Evolutionary conservation across 495 filamentous ascomycete species (phyloP).

Genomic region (Talaromyces wortmannii): DNA sequence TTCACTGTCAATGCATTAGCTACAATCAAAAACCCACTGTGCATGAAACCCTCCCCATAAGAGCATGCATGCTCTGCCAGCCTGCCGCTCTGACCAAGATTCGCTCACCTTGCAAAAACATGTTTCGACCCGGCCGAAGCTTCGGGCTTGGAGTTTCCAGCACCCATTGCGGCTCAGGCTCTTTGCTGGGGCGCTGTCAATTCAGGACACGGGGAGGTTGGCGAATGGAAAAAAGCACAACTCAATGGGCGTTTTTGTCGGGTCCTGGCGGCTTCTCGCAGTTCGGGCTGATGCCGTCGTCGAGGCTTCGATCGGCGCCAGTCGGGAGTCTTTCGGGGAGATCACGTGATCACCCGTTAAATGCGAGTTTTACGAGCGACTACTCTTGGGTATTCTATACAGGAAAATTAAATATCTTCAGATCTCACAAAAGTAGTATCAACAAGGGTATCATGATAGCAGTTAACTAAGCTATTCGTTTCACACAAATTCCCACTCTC

Average conservation of each 20-base stretch:
- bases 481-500: constrained; percentile 67
- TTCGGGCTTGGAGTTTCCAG: constrained; percentile 46
- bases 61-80: background rate
- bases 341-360: background rate
- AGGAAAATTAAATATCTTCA: background rate
- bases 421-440: background rate
- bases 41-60: background rate
- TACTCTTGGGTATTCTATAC: background rate
- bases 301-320: background rate
- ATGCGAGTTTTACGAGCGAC: background rate
- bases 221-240: background rate
- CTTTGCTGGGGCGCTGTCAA: background rate
- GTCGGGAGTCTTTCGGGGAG: background rate
- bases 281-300: background rate
- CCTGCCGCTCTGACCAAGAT: background rate
- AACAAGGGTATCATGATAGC: constrained; percentile 10
- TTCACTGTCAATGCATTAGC: constrained; percentile 44
- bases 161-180: constrained; percentile 33
- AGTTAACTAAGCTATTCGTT: background rate
- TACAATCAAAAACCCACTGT: background rate
- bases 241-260: background rate
- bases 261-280: background rate
- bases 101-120: constrained; percentile 42
- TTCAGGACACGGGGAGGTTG: background rate
- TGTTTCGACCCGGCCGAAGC: constrained; percentile 41